Evolutionary conservation across 306 rosid species (phyloP), one percentile per base, ranked within the genome.

Genomic region (Sophora flavescens): DNA sequence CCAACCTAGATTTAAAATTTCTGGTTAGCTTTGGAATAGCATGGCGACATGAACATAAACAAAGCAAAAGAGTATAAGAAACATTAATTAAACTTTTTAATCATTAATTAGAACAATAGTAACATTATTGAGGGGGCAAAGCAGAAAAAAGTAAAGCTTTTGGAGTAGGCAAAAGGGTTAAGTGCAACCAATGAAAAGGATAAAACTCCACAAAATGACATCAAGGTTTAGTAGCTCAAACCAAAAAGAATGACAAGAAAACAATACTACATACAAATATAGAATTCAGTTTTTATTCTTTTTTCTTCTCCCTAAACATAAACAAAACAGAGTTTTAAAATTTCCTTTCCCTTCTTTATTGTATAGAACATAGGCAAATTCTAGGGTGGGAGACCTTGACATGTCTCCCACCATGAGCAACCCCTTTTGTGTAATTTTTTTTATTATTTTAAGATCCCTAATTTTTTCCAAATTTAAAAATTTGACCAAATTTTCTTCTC

Each of bases 211-310:
- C 91, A 87, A 84, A 78, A 82, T 32, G 91, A 90, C 97, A 82
- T 51, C 13, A 45, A 54, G 88, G 68, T 88, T 92, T 71, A 96
- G 97, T 90, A 79, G 84, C 85, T 80, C 78, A 86, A 81, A 86
- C 87, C 89, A 79, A 78, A 85, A 66, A 77, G 32, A 62, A 17
- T 10, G 70, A 51, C 72, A 70, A 30, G 39, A 59, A 30, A 75
- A 47, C 38, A 57, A 26, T 38, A 26, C 18, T 44, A 26, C 42
- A 39, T 15, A 63, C 10, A 32, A 76, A 42, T 71, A 74, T 15
- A 66, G 2, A 16, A 22, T 57, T 51, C 30, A 44, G 51, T 71
- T 71, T 28, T 8, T 22, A 15, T 45, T 35, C 26, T 26, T 17
- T 70, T 53, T 51, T 42, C 0, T 52, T 53, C 8, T 22, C 8